Evolutionary conservation across 371 early-diverging fungal species (phyloP), one percentile per base, ranked within the genome.

Genomic region (Basidiobolus meristosporus): DNA sequence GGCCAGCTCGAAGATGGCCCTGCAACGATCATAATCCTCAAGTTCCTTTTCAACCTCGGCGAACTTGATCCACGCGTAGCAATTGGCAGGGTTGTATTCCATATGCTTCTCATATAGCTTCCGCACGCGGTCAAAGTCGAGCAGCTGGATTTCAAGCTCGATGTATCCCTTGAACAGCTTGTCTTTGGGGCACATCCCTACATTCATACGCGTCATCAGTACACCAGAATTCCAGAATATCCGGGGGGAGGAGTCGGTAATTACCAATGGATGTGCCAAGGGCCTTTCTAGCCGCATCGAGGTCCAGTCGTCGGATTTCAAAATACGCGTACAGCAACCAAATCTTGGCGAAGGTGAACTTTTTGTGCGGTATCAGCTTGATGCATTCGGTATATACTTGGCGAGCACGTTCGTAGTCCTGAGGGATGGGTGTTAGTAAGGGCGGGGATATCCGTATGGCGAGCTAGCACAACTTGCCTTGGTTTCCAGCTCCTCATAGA

Each of bases 341-440:
- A 35, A 92, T 73, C 57, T 97, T 97, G 38, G 84, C 89, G 65
- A 97, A 93, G 2, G 96, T 96, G 45, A 97, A 95, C 31, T 47
- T 52, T 47, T 79, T 77, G 61, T 97, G 96, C 10, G 98, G 96
- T 38, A 97, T 76, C 22, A 87, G 47, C n/a, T 73, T 62, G 19
- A 93, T 47, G 44, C 87, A 88, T 36, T 75, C 69, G 21, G 61
- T 54, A 49, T 93, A 95, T n/a, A 96, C 81, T 36, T 81, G 63
- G 7, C 82, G 67, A 3, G 96, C 73, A 0, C 90, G 68, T 17
- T 79, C 83, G 17, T 59, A 43, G 49, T 95, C 89, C 64, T 81
- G 42, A 15, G 22, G 23, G 7, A 5, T 7, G 9, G 37, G 4
- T 12, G 23, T 36, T 14, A 28, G 26, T 40, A 7, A 37, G 28